phyloP scores from a whole-genome alignment of 208 protist genomes.

The Acanthamoeba sp. region DNA sequence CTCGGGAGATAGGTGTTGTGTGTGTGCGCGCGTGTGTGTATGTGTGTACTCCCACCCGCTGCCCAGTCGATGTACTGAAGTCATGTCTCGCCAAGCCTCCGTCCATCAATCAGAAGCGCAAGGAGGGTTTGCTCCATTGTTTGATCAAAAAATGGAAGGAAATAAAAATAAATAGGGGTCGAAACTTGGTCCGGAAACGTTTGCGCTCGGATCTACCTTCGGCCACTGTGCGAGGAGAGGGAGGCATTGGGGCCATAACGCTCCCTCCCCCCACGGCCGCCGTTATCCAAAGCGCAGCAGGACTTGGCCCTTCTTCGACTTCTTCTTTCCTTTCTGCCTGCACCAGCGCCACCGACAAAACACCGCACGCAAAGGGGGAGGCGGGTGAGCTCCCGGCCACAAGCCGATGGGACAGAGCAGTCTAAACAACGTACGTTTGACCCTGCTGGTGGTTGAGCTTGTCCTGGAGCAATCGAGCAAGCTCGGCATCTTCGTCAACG shows the following conservation, averaged over 20 bases:
- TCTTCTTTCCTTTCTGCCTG: background rate
- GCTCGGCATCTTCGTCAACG: background rate
- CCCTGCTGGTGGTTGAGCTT: background rate
- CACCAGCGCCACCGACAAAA: no score
- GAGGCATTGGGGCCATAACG: background rate
- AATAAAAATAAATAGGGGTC: no score
- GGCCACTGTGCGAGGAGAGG: background rate
- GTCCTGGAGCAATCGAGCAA: background rate
- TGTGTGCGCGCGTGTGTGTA: no score
- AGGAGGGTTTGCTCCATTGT: no score
- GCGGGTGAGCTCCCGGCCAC: background rate
- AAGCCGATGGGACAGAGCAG: background rate
- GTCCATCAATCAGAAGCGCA: no score
- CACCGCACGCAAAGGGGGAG: background rate
- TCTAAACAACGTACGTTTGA: background rate
- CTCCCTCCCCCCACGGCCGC: background rate
- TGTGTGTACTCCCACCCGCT: no score
- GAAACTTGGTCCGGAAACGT: no score
- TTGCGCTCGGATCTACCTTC: no score
- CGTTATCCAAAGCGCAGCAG: slow-evolving; percentile 12
- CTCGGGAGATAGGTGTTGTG: no score
- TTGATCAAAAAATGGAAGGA: no score
- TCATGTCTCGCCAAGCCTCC: no score
- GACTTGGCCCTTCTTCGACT: slow-evolving; percentile 38
- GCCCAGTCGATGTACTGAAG: no score